A percentile compares a stretch with the other conserved stretches of the same genome.
phyloP scores from a whole-genome alignment of 2,329 filamentous ascomycete species.

The Penicillium brasilianum region DNA sequence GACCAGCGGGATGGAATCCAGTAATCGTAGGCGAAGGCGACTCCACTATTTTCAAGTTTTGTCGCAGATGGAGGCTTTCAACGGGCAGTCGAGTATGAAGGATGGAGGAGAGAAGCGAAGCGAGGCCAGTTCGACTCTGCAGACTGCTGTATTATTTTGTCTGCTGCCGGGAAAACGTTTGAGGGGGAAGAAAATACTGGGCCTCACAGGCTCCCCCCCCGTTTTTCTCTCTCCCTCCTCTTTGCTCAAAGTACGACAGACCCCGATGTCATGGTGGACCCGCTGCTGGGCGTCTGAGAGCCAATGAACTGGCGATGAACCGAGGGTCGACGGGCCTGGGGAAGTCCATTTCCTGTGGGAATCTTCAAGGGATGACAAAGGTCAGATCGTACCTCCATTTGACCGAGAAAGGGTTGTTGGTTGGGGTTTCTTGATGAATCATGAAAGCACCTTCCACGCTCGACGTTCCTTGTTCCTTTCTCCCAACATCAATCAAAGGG shows the following conservation, averaged over 20 bases:
- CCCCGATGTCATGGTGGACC: slow-evolving; percentile 25
- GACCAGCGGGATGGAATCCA: slow-evolving; percentile 25
- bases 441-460: neutral
- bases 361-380: slow-evolving; percentile 4
- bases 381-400: slow-evolving; percentile 4
- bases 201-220: slow-evolving; percentile 5
- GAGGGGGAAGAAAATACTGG: slow-evolving; percentile 8
- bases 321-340: neutral
- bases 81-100: neutral
- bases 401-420: slow-evolving; percentile 1
- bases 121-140: neutral
- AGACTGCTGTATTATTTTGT: neutral
- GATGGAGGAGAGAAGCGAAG: neutral
- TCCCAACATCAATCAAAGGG: neutral
- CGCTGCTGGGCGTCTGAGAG: neutral
- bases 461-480: neutral
- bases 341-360: neutral
- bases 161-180: neutral
- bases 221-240: slow-evolving; percentile 7
- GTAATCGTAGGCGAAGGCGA: neutral
- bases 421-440: neutral
- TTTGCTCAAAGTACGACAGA: slow-evolving; percentile 13
- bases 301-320: slow-evolving; percentile 13
- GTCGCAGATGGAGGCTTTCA: neutral
- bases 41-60: slow-evolving; percentile 1